Conservation (phyloP, 2,329 filamentous ascomycete genomes). For the Penicillium paneum region DNA sequence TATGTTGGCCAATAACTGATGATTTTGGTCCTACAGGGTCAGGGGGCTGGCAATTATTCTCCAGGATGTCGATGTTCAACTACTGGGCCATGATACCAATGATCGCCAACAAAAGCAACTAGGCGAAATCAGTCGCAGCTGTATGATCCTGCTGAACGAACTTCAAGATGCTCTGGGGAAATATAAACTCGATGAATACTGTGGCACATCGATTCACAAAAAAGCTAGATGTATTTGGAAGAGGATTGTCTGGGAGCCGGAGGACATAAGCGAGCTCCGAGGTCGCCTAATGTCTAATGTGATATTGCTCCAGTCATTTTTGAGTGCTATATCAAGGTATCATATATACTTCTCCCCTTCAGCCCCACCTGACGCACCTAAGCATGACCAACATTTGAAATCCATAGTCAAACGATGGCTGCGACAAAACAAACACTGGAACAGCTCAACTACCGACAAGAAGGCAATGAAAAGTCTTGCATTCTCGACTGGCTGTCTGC, state of each 20-base stretch:
- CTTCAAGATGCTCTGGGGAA: neutral
- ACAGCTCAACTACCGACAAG: neutral
- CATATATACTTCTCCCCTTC: neutral
- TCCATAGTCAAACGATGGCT: neutral
- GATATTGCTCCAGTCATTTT: neutral
- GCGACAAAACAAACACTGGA: neutral
- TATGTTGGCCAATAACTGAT: neutral
- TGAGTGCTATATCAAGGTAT: neutral
- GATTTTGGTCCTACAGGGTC: neutral
- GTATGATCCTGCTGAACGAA: neutral
- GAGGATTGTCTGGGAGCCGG: neutral
- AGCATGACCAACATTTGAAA: neutral
- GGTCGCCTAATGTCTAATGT: neutral
- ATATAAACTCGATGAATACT: neutral
- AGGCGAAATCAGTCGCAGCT: neutral
- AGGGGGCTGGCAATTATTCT: neutral
- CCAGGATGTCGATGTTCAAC: neutral
- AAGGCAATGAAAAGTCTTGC: neutral
- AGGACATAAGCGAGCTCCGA: neutral
- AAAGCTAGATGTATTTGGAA: neutral
- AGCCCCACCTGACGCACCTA: too few species aligned
- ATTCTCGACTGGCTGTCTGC: slow-evolving; percentile 7
- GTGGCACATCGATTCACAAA: neutral
- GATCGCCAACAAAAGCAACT: neutral
- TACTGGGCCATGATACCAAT: neutral